Conservation (phyloP, 495 filamentous ascomycete genomes). For the Tricharina praecox region DNA sequence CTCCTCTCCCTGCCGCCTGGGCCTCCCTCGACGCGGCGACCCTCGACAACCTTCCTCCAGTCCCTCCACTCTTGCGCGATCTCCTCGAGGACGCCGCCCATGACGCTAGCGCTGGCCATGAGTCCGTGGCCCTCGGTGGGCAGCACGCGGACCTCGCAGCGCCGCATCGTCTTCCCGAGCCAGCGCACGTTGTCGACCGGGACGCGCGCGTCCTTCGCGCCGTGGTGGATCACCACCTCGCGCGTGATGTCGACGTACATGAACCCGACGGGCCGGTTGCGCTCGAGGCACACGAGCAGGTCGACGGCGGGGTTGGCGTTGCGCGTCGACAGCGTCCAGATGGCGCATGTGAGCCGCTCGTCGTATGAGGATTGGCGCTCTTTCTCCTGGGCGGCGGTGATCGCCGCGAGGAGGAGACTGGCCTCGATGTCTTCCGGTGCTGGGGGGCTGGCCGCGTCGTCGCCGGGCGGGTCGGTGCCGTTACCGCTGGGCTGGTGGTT, state of each 20-base stretch:
- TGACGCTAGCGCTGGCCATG: slow-evolving; percentile 86
- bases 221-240: slow-evolving; percentile 83
- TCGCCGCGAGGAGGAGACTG: slow-evolving; percentile 33
- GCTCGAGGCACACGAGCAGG: slow-evolving; percentile 79
- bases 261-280: slow-evolving; percentile 83
- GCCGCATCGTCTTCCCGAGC: slow-evolving; percentile 83
- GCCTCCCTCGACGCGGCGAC: slow-evolving; percentile 25
- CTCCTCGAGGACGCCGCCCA: slow-evolving; percentile 84
- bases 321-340: slow-evolving; percentile 86
- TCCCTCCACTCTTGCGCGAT: slow-evolving; percentile 92
- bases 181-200: slow-evolving; percentile 89
- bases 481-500: background rate
- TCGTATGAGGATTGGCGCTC: slow-evolving; percentile 73
- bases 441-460: slow-evolving; percentile 9
- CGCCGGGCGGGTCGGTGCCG: background rate
- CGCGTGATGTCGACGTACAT: slow-evolving; percentile 90
- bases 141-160: slow-evolving; percentile 78
- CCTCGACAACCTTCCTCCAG: slow-evolving; percentile 52
- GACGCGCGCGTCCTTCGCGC: slow-evolving; percentile 75
- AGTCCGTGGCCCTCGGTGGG: slow-evolving; percentile 89
- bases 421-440: slow-evolving; percentile 20
- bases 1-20: slow-evolving; percentile 20
- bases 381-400: slow-evolving; percentile 36
- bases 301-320: slow-evolving; percentile 90
- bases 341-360: slow-evolving; percentile 67